Conservation (phyloP, 129 eudicot species). For the Flaveria linearis region DNA sequence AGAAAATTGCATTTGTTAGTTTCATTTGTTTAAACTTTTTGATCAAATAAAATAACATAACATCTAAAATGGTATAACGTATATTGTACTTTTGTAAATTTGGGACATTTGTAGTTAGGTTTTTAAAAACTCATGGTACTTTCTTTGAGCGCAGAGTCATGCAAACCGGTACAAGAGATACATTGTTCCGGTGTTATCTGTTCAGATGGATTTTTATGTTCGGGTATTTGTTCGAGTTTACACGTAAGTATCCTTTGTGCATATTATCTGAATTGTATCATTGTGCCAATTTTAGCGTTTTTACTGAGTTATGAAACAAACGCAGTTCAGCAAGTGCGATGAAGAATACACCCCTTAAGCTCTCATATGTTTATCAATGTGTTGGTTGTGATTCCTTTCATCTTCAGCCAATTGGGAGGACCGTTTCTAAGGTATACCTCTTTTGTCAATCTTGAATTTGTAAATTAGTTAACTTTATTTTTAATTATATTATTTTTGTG, state of each 20-base stretch:
- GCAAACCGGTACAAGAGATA: conserved; percentile 93
- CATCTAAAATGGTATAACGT: background rate
- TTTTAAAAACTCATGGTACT: conserved; percentile 1
- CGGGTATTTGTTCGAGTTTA: conserved; percentile 93
- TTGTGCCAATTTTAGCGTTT: background rate
- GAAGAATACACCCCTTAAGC: conserved; percentile 97
- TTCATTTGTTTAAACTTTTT: background rate
- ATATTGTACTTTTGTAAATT: background rate
- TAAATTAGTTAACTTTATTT: background rate
- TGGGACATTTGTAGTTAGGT: background rate
- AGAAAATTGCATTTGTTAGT: background rate
- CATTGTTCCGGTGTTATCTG: conserved; percentile 92
- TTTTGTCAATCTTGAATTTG: conserved; percentile 14
- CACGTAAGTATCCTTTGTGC: conserved; percentile 51
- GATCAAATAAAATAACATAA: background rate
- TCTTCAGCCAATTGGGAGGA: conserved; percentile 93
- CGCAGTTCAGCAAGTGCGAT: conserved; percentile 96
- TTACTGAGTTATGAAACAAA: conserved; percentile 23
- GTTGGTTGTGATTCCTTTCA: conserved; percentile 96
- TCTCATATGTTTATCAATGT: conserved; percentile 90
- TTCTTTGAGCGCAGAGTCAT: conserved; percentile 72
- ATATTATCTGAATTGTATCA: background rate
- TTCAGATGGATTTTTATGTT: conserved; percentile 93
- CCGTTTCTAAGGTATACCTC: conserved; percentile 78
- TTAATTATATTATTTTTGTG: background rate